Evolutionary conservation across 75 land plant species (phyloP), one percentile per base, ranked within the genome.

Genomic region (Cunninghamia lanceolata): DNA sequence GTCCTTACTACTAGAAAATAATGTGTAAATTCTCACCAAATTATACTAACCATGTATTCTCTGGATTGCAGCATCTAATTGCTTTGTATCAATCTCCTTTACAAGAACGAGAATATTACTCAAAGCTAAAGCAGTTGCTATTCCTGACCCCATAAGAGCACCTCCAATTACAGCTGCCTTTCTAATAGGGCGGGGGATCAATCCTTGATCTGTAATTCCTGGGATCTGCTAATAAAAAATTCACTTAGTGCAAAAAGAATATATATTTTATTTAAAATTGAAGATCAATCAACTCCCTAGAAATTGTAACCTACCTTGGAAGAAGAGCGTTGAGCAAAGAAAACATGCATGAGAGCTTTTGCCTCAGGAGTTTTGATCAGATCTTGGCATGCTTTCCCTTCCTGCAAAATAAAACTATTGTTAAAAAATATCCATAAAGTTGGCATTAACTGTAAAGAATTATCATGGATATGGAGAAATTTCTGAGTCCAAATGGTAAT

Each of bases 81-180:
- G 90, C 75, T 90, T 74, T 39, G 77, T 46, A 78, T 91, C 84
- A 21, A 88, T 70, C 73, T 90, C 92, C 85, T 91, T 91, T 81
- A 90, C 39, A 50, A 84, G 39, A 83, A 90, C 92, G 30, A 34
- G 76, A 73, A 91, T 88, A 34, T 85, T 83, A 71, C 82, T 90
- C 43, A 91, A 86, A 63, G 86, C 86, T 30, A 91, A 83, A 28
- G 92, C 92, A 25, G 92, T 91, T 68, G 89, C 92, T 50, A 91
- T 91, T 47, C 92, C 92, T 39, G 92, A 90, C 10, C 92, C 92
- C 92, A 91, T 91, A 66, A 91, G 87, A 47, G 92, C 92, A 82
- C 92, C 92, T 71, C 92, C 92, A 66, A 91, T 66, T 4, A 91
- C 91, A 34, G 87, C 92, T 50, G 88, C 92, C 63, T 86, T 88